Conservation (phyloP, 208 protist species). For the Trypanosoma platydactyli region DNA sequence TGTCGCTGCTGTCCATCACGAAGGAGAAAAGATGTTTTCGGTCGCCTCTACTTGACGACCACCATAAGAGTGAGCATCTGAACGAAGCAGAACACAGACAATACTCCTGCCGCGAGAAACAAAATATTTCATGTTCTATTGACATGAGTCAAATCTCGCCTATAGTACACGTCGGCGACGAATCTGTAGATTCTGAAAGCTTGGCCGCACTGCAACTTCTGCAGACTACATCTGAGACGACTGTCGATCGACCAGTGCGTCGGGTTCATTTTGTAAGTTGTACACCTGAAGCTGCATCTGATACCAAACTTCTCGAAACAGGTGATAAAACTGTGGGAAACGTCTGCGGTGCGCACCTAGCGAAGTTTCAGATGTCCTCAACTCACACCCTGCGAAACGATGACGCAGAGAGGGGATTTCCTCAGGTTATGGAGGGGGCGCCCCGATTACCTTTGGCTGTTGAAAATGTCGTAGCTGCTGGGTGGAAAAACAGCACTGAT, state of each 20-base stretch:
- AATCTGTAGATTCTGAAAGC: conserved; percentile 7
- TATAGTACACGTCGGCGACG: conserved; percentile 7
- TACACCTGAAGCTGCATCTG: conserved; percentile 43
- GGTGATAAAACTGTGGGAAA: background rate
- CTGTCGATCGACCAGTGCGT: background rate
- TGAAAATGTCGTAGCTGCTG: too few relatives aligned
- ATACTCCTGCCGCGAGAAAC: too few relatives aligned
- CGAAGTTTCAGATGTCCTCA: too few relatives aligned
- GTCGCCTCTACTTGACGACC: background rate
- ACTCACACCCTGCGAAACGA: too few relatives aligned
- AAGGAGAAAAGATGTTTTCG: conserved; percentile 8
- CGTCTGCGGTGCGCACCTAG: background rate
- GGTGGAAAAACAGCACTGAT: too few relatives aligned
- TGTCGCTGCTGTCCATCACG: conserved; percentile 10
- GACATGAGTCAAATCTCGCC: conserved; percentile 19
- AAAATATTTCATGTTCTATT: background rate
- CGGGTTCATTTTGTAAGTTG: conserved; percentile 65
- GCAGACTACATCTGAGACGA: background rate
- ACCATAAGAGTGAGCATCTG: background rate
- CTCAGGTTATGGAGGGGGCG: too few relatives aligned
- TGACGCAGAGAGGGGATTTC: too few relatives aligned
- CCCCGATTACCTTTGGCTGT: too few relatives aligned
- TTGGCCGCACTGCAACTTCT: background rate
- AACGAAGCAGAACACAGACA: too few relatives aligned
- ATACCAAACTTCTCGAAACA: background rate